A percentile compares a stretch with the other conserved stretches of the same genome.
phyloP scores from a whole-genome alignment of 208 protist genomes.

The Acanthamoeba polyphaga region DNA sequence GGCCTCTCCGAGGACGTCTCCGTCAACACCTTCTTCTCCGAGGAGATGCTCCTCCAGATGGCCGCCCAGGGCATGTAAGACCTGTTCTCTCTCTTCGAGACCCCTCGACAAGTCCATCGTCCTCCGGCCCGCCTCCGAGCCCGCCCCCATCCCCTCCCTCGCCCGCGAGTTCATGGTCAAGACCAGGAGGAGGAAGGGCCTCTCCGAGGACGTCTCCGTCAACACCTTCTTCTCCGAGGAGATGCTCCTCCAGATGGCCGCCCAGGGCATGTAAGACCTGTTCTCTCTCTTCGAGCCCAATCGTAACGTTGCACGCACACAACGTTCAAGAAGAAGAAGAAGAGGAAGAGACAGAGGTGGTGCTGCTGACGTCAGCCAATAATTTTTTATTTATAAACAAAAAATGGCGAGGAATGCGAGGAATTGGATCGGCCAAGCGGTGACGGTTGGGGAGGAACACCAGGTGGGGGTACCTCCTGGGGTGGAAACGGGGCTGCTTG shows the following conservation, averaged over 20 bases:
- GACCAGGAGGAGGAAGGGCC: slow-evolving; percentile 97
- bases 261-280: not conserved
- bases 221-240: slow-evolving; percentile 63
- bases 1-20: slow-evolving; percentile 83
- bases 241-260: slow-evolving; percentile 34
- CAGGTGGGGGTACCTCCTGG: too few relatives aligned
- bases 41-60: slow-evolving; percentile 43
- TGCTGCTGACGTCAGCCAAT: too few relatives aligned
- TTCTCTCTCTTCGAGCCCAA: too few relatives aligned
- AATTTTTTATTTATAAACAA: too few relatives aligned
- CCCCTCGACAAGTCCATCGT: slow-evolving; percentile 97
- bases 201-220: slow-evolving; percentile 56
- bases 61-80: not conserved
- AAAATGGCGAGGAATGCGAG: too few relatives aligned
- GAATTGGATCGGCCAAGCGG: too few relatives aligned
- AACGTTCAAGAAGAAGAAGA: too few relatives aligned
- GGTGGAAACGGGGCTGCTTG: too few relatives aligned
- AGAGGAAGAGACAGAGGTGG: too few relatives aligned
- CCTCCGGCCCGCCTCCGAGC: slow-evolving; percentile 97
- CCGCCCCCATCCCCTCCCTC: slow-evolving; percentile 94
- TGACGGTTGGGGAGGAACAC: too few relatives aligned
- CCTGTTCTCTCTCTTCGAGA: too few relatives aligned
- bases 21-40: slow-evolving; percentile 64
- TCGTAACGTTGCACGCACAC: too few relatives aligned
- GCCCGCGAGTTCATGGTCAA: slow-evolving; percentile 99